Evolutionary conservation across 345 rosid genomes (phyloP), one percentile per base, ranked within the genome.

Genomic region (Salix exigua): DNA sequence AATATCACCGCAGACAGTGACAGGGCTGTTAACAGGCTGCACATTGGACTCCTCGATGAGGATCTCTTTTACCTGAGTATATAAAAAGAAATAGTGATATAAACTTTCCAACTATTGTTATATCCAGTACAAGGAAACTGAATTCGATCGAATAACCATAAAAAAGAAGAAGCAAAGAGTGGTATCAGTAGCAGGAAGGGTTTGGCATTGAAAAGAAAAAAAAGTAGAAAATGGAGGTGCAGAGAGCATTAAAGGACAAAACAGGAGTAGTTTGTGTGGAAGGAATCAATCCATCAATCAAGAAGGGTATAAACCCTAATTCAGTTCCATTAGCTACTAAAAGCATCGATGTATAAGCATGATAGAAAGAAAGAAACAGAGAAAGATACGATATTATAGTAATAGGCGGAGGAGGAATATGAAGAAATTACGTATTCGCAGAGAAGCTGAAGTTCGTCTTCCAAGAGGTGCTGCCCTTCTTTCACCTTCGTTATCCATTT

Each of bases 11-110:
- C 98, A 94, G 69, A 96, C 98, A 6, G 98, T 96, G 66, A 96
- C 99, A 1, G 97, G 99, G 88, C 99, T 96, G 89, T 96, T 96
- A 75, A 96, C 97, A 65, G 99, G 99, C 84, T 96, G 99, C 71
- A 96, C 99, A 85, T 94, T 96, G 35, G 99, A 96, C 81, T 94
- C 97, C 88, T 96, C 99, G 60, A 96, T 90, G 38, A 96, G 97
- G 82, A 94, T 91, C 78, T 92, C 98, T 79, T 96, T 96, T 63
- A 94, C 99, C 98, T 96, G 83, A n/a, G 72, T 77, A 44, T 73
- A 78, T 55, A 31, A 6, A 21, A 30, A n/a, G 71, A 18, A 58
- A n/a, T 19, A 60, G 53, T 19, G 55, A n/a, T 44, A 55, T 16
- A 48, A 14, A 70, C 48, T 9, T 70, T 19, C 9, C 50, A 58